A percentile compares a stretch with the other conserved stretches of the same genome.
Evolutionary conservation across 345 rosid species (phyloP).

Genomic region (Pelargonium nanum): DNA sequence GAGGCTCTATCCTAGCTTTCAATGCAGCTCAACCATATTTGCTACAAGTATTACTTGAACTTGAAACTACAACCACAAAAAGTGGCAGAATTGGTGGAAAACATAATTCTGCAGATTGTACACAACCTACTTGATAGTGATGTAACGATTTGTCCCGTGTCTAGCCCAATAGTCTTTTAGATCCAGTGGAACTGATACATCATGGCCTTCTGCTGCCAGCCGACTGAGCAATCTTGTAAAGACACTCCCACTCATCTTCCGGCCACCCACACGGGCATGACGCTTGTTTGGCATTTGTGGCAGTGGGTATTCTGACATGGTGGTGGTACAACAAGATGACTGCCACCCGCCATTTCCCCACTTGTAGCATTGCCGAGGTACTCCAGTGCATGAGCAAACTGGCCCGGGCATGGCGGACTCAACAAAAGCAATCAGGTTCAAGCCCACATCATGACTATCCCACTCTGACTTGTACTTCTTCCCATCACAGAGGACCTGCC

Average conservation of each 20-base stretch:
- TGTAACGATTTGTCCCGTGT: conserved; percentile 15
- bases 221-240: conserved; percentile 33
- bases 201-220: conserved; percentile 17
- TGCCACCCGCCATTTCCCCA: conserved; percentile 98
- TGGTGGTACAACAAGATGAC: conserved; percentile 82
- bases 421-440: conserved; percentile 48
- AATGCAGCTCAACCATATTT: conserved; percentile 10
- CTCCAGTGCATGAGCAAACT: conserved; percentile 76
- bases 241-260: conserved; percentile 42
- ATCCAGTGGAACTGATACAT: conserved; percentile 7
- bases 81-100: conserved; percentile 2
- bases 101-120: not conserved
- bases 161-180: conserved; percentile 15
- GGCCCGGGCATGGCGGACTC: conserved; percentile 70
- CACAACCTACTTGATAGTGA: conserved; percentile 12
- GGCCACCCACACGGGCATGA: conserved; percentile 33
- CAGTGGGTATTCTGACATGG: conserved; percentile 61
- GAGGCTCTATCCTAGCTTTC: conserved; percentile 15
- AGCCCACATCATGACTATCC: conserved; percentile 51
- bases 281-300: conserved; percentile 72
- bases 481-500: conserved; percentile 34
- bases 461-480: conserved; percentile 52
- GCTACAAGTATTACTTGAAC: too few relatives aligned
- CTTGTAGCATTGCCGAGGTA: conserved; percentile 63
- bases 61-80: not conserved